Evolutionary conservation across 2,329 filamentous ascomycete genomes (phyloP), one percentile per base, ranked within the genome.

Genomic region (Sordariomycetes sp.): DNA sequence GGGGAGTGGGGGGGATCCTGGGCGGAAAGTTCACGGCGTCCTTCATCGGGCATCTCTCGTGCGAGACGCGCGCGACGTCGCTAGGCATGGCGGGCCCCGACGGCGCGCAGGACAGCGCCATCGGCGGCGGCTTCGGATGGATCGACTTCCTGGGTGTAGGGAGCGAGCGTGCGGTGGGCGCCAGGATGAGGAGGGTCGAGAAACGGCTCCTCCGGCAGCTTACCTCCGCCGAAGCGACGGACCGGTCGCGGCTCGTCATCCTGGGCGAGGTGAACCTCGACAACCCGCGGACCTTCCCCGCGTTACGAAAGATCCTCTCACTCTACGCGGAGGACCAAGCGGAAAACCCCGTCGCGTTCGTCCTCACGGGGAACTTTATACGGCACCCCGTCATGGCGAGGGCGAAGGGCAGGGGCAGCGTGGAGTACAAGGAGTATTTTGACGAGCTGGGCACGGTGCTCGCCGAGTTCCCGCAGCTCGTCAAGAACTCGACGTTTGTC

Each of bases 361-460:
- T 96, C 52, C 72, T 99, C 7, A 83, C 89, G 53, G 94, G 94
- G 42, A 95, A 94, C 69, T 97, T 99, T 64, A 79, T 80, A 20
- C 75, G 77, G 57, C 75, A 85, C 56, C 80, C 83, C 34, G 78
- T 86, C 61, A 83, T 86, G 73, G 80, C 82, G 7, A 76, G 81
- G 32, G 85, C 87, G 56, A 82, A 84, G 28, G 85, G 83, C 42
- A 85, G 86, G 24, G 89, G 89, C 42, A 92, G 89, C 69, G 91
- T 97, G 63, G 90, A 95, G 71, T 97, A 96, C 74, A 97, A 97
- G 73, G 94, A 97, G 71, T 86, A 88, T 67, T 96, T 97, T 68
- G 90, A 99, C 71, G 82, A 85, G 10, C 79, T 99, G 13, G 92
- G 94, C 2, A 84, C 85, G 2, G 79, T 89, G 1, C 78, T 99